Base-by-base conservation (phyloP, 495 filamentous ascomycete genomes). In the Penicillium dipodomyicola region DNA sequence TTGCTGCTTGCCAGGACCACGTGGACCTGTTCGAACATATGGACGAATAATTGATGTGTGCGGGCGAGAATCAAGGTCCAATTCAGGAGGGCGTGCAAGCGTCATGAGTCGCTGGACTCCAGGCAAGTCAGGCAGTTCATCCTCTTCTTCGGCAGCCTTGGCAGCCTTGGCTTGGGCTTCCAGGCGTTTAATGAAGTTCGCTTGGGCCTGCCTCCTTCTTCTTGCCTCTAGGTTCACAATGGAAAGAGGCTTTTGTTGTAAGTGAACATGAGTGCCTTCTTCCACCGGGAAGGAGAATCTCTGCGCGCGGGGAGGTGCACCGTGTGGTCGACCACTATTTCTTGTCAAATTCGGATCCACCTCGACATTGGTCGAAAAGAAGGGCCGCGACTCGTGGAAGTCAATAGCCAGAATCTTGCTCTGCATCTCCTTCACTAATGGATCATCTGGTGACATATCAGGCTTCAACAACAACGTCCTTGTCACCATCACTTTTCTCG, bases 391-490 rank as follows among this genome's bases (percentile, higher is more conserved):
- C 12, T 67, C 42, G 14, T 39, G 29, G 14, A 39, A 45, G 32
- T 64, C 62, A 10, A 49, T 52, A 12, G 65, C 66, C 27, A 84
- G 76, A 49, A 88, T 81, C 25, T 80, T 72, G 19, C 68, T 59
- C 61, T 85, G 78, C 64, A 85, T 68, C 0, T 77, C 65, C 47
- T 73, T 74, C n/a, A 88, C 74, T 17, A 74, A 57, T 5, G 77
- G 74, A 50, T 80, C 77, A 17, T 80, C 69, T n/a, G 80, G 64
- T 12, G 71, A 55, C 22, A 86, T 67, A 14, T 80, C 72, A 11
- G 74, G 64, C 42, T 73, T 73, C 9, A 72, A 72, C 19, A 90
- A 53, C 22, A 90, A 76, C 11, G 67, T 76, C 56, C 78, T 85
- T 12, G 79, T 85, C n/a, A 78, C 72, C 64, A 78, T 73, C 17